phyloP scores from a whole-genome alignment of 2,329 filamentous ascomycete genomes.

The Penicillium psychrosexuale region DNA sequence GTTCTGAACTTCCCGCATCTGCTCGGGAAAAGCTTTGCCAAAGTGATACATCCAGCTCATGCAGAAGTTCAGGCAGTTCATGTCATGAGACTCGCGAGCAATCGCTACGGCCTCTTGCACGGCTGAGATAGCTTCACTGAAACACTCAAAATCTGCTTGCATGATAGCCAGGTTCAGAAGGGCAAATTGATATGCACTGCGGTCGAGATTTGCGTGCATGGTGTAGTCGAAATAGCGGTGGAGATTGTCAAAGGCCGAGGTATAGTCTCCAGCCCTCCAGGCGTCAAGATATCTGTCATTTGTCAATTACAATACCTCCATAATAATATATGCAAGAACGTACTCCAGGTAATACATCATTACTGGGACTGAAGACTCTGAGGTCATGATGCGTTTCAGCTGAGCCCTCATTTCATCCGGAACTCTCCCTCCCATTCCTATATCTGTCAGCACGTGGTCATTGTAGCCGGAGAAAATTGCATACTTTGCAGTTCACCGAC shows the following conservation, averaged over 20 bases:
- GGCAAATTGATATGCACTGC: conserved; percentile 89
- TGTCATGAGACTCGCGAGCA: conserved; percentile 90
- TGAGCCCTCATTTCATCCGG: conserved; percentile 69
- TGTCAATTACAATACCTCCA: conserved; percentile 12
- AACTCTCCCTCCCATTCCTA: conserved; percentile 73
- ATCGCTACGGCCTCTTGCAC: conserved; percentile 95
- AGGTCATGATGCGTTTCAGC: conserved; percentile 65
- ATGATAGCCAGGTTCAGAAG: conserved; percentile 89
- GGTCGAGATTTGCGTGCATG: conserved; percentile 72
- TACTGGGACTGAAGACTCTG: conserved; percentile 66
- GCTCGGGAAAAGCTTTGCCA: conserved; percentile 74
- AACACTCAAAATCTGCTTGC: conserved; percentile 91
- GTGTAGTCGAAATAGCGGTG: conserved; percentile 98
- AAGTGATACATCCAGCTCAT: conserved; percentile 96
- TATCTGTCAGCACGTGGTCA: conserved; percentile 21
- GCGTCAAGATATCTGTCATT: conserved; percentile 74
- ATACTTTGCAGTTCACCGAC: conserved; percentile 80
- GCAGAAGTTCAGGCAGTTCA: conserved; percentile 88
- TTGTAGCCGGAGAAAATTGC: conserved; percentile 24
- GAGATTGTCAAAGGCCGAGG: conserved; percentile 82
- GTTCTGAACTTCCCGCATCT: conserved; percentile 68
- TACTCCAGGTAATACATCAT: conserved; percentile 73
- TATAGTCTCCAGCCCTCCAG: conserved; percentile 87
- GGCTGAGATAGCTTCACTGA: conserved; percentile 82
- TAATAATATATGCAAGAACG: conserved; percentile 10